Percentiles rank a stretch among this genome's conserved stretches.
These are phyloP conservation scores for Diospyros kaki DNA, from an alignment of 148 eudicot genomes.

Conservation along the genomic window DNA sequence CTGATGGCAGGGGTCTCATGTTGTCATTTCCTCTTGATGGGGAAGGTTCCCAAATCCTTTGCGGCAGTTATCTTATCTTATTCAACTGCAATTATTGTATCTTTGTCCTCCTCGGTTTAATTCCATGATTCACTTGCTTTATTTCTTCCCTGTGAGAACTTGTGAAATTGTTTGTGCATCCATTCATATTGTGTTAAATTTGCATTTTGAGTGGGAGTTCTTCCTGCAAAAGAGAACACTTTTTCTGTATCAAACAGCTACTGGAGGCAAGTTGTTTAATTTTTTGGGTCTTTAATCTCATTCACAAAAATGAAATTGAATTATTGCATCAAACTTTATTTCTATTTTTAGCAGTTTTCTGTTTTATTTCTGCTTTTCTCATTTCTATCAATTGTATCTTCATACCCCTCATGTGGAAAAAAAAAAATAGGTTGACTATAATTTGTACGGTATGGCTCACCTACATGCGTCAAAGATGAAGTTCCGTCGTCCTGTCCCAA, in stretches of 20 bases:
- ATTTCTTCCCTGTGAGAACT: neutral
- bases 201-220: neutral
- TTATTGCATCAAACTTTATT: neutral
- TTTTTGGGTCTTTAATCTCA: neutral
- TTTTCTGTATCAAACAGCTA: neutral
- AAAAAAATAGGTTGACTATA: slow-evolving; percentile 63
- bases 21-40: neutral
- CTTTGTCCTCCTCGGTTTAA: neutral
- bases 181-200: neutral
- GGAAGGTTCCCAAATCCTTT: neutral
- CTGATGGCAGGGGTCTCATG: neutral
- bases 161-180: neutral
- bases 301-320: neutral
- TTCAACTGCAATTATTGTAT: neutral
- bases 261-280: too few species aligned
- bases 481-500: slow-evolving; percentile 75
- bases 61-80: too few species aligned
- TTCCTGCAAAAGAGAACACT: neutral
- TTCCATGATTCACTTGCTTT: neutral
- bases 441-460: slow-evolving; percentile 95
- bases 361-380: slow-evolving; percentile 1
- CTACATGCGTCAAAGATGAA: slow-evolving; percentile 79
- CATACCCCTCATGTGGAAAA: neutral
- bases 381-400: neutral
- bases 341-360: neutral